phyloP scores from a whole-genome alignment of 495 filamentous ascomycete species.

The Penicillium cosmopolitanum region DNA sequence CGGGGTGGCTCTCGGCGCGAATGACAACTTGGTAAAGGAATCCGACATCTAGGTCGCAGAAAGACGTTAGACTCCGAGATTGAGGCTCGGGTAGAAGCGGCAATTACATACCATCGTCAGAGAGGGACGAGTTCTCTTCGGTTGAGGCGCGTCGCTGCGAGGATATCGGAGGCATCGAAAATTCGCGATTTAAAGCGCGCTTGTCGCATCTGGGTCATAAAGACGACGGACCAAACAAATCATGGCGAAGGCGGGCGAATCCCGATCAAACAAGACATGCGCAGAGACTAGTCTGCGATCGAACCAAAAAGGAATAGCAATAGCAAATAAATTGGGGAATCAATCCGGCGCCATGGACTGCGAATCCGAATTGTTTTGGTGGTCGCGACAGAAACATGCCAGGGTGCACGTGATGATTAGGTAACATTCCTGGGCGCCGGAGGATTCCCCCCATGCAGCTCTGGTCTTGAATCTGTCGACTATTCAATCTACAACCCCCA shows the following conservation, averaged over 20 bases:
- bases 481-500: conserved; percentile 2
- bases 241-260: conserved; percentile 39
- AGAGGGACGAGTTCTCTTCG: conserved; percentile 53
- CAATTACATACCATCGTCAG: conserved; percentile 62
- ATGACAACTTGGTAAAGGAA: conserved; percentile 77
- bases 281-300: conserved; percentile 24
- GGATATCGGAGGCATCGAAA: conserved; percentile 64
- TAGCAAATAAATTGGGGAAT: conserved; percentile 5
- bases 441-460: background rate
- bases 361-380: conserved; percentile 32
- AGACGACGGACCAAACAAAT: conserved; percentile 48
- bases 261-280: conserved; percentile 16
- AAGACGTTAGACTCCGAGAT: conserved; percentile 12
- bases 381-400: conserved; percentile 36
- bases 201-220: conserved; percentile 56
- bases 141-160: conserved; percentile 53
- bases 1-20: conserved; percentile 67
- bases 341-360: conserved; percentile 3
- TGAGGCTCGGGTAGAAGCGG: background rate
- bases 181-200: conserved; percentile 56
- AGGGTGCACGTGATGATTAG: conserved; percentile 28
- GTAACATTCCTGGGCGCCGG: conserved; percentile 22
- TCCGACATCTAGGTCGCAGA: conserved; percentile 64
- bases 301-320: conserved; percentile 10
- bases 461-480: background rate